Base-by-base conservation (phyloP, 2,329 filamentous ascomycete species). In the Boeremia lycopersici region DNA sequence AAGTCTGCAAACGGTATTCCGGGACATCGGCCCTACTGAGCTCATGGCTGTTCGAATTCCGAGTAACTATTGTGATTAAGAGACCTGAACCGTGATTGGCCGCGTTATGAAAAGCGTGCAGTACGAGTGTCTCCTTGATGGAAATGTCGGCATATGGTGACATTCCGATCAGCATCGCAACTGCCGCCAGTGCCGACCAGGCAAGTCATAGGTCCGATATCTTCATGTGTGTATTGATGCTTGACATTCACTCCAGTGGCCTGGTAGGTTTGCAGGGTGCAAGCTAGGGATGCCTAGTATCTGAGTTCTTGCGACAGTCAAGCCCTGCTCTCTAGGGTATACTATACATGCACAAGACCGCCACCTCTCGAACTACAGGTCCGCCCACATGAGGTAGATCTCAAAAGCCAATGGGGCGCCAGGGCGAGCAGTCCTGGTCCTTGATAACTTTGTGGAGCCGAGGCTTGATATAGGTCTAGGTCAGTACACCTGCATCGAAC, bases 291-390 rank as follows among this genome's bases (percentile, higher is more conserved):
- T 48, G 25, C 19, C 19, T 12, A 17, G 28, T 26, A 39, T 39
- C 31, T 44, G 10, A 46, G 34, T 25, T 53, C 33, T 30, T 48
- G 31, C 39, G 23, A 48, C 44, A 23, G 50, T 39, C 39, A 38
- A 48, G 50, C 43, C 35, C 41, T 36, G 26, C n/a, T 13, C 42
- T 38, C 39, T 23, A 25, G 19, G 19, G 19, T 23, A 23, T 53
- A 15, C 25, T 41, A 17, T 34, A 25, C 46, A 34, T 46, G 35
- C 42, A 40, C 41, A 48, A 31, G 19, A 42, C 40, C 15, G 25
- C 30, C 34, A 17, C 35, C n/a, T 40, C 36, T 33, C 35, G 47
- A 42, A 15, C 39, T 15, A 36, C 26, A 15, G 12, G 6, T 28
- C 35, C 29, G 41, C 26, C 23, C 41, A 40, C 26, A 40, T n/a